These are phyloP conservation scores for Meyerozyma smithsonii DNA, from an alignment of 1,139 yeast genomes.

Conservation along the genomic window DNA sequence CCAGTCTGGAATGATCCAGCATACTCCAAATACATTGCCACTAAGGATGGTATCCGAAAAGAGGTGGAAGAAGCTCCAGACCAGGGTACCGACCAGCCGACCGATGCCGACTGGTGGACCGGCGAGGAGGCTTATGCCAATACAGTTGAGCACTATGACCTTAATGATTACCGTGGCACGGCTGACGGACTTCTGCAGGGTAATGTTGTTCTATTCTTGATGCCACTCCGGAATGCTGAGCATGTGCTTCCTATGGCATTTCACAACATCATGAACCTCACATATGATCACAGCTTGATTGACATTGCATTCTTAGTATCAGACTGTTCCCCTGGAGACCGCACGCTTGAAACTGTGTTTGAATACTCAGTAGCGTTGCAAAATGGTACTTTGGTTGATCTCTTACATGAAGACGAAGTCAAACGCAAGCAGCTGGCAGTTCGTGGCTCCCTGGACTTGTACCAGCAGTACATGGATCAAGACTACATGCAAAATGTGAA, in stretches of 20 bases:
- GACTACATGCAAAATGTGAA: constrained; percentile 55
- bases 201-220: constrained; percentile 64
- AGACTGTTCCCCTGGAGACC: constrained; percentile 75
- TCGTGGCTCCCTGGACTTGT: constrained; percentile 56
- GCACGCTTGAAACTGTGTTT: constrained; percentile 63
- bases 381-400: constrained; percentile 57
- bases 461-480: constrained; percentile 65
- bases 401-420: constrained; percentile 40
- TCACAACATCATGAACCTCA: constrained; percentile 77
- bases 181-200: constrained; percentile 50
- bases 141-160: constrained; percentile 56
- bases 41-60: constrained; percentile 32
- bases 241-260: constrained; percentile 77
- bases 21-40: constrained; percentile 23
- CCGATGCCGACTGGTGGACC: background rate
- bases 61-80: background rate
- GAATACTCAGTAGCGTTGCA: constrained; percentile 66
- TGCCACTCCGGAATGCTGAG: constrained; percentile 83
- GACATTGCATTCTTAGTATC: constrained; percentile 84
- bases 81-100: constrained; percentile 2
- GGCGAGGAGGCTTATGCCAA: constrained; percentile 20
- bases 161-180: constrained; percentile 53
- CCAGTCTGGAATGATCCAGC: background rate
- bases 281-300: constrained; percentile 76
- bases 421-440: constrained; percentile 22